phyloP scores from a whole-genome alignment of 2,329 filamentous ascomycete genomes.

The Fusarium sp. region DNA sequence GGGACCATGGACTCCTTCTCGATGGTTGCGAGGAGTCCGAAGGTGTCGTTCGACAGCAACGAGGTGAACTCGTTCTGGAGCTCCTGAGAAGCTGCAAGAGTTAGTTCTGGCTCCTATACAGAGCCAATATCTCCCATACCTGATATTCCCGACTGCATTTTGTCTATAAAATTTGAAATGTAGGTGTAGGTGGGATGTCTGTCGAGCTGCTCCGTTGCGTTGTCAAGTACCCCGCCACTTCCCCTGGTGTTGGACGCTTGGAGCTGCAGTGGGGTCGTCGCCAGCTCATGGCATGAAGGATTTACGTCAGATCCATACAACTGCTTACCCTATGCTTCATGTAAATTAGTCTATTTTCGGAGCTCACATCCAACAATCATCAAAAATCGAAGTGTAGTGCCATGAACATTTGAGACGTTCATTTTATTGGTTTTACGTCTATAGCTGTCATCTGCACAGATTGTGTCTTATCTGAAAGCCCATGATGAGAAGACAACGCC shows the following conservation, averaged over 20 bases:
- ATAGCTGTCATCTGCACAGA: background rate
- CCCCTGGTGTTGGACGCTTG: slow-evolving; percentile 19
- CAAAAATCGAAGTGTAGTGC: too few relatives aligned
- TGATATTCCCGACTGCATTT: slow-evolving; percentile 84
- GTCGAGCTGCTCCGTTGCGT: slow-evolving; percentile 31
- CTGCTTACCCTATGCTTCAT: slow-evolving; percentile 35
- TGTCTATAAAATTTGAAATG: slow-evolving; percentile 27
- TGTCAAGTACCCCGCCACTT: slow-evolving; percentile 47
- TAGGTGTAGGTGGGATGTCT: slow-evolving; percentile 26
- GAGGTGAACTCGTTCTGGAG: slow-evolving; percentile 78
- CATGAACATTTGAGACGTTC: background rate
- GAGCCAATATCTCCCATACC: slow-evolving; percentile 59
- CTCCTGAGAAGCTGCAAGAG: slow-evolving; percentile 75
- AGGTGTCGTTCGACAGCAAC: slow-evolving; percentile 71
- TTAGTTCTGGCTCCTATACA: slow-evolving; percentile 4
- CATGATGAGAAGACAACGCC: background rate
- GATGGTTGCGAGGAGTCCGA: slow-evolving; percentile 79
- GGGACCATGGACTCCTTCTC: slow-evolving; percentile 75
- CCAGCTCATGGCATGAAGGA: slow-evolving; percentile 13
- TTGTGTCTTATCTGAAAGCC: background rate
- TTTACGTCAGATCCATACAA: slow-evolving; percentile 9
- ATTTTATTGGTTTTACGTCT: background rate
- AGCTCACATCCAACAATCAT: background rate
- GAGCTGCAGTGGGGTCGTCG: slow-evolving; percentile 42
- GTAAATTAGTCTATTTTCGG: background rate